Base-by-base conservation (phyloP, 345 rosid species). In the Trapa incisa region DNA sequence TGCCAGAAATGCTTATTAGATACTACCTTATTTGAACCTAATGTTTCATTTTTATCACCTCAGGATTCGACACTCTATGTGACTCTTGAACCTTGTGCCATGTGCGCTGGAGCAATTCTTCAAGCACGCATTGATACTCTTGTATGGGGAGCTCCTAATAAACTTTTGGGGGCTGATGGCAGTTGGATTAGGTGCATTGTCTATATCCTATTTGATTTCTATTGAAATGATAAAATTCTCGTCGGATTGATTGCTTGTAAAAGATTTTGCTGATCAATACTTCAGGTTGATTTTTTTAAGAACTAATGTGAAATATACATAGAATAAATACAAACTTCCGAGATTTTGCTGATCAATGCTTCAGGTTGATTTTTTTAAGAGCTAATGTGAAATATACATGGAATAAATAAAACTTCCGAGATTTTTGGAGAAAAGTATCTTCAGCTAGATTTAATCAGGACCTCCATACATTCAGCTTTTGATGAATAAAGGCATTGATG, bases 61-160 rank as follows among this genome's bases (percentile, higher is more conserved):
- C 86, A 91, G 96, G 95, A 84, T 48, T 75, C 96, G 1, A 87
- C 97, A 3, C 89, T 91, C 50, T 94, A 94, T 71, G 96, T 91
- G 75, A 91, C 99, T 58, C 88, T 94, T 50, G 99, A 94, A 79
- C 97, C 99, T 1, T 94, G 97, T 64, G 86, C 97, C 10, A 91
- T 94, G 96, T 94, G 99, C 79, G 99, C 97, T 68, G 99, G 99
- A 71, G 97, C 99, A 70, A 89, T 91, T 70, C 97, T 91, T 77
- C 99, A 91, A 81, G 95, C 96, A 67, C 87, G 97, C 73, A 82
- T 94, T 8, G 79, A 88, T 69, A 84, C 86, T 68, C 86, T 94
- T 65, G 96, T 94, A 37, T 91, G 99, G 99, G 97, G 96, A 78
- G 97, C 99, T 80, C 97, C 99, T 47, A 94, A 94, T 79, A 94